Evolutionary conservation across 2,329 filamentous ascomycete genomes (phyloP).

Genomic region (Boeremia lycopersici): DNA sequence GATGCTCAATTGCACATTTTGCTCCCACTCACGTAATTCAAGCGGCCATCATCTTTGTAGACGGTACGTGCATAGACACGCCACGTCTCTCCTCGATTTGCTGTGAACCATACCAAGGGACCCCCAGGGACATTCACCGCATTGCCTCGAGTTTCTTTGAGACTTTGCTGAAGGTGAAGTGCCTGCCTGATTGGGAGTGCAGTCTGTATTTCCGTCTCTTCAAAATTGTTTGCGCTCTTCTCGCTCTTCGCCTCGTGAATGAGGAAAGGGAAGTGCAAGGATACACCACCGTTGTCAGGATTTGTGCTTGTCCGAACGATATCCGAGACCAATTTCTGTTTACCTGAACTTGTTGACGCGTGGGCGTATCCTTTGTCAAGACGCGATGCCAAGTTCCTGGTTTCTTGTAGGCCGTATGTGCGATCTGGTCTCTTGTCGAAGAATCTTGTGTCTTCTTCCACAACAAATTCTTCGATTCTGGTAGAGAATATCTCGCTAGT

Average conservation of each 20-base stretch:
- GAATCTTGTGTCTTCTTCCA: too few relatives aligned
- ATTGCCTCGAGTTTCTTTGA: slow-evolving; percentile 18
- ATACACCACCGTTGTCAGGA: slow-evolving; percentile 18
- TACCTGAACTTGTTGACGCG: too few relatives aligned
- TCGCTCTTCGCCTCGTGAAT: slow-evolving; percentile 25
- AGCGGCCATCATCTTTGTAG: neutral
- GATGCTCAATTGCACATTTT: slow-evolving; percentile 4
- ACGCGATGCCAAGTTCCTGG: too few relatives aligned
- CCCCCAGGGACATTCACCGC: slow-evolving; percentile 21
- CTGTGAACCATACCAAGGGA: slow-evolving; percentile 26
- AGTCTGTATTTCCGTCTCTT: slow-evolving; percentile 24
- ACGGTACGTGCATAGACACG: slow-evolving; percentile 19
- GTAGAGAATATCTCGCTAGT: too few relatives aligned
- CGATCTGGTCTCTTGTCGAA: too few relatives aligned
- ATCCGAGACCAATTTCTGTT: slow-evolving; percentile 3
- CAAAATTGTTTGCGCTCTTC: slow-evolving; percentile 19
- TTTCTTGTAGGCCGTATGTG: too few relatives aligned
- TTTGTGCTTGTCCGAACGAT: slow-evolving; percentile 17
- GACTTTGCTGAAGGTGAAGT: slow-evolving; percentile 19
- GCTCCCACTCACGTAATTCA: neutral
- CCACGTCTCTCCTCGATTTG: slow-evolving; percentile 25
- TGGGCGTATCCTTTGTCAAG: too few relatives aligned
- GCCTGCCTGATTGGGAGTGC: slow-evolving; percentile 21
- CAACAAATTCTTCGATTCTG: too few relatives aligned
- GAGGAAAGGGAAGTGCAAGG: slow-evolving; percentile 27